These are phyloP conservation scores for Hypoxylon sp. DNA, from an alignment of 2,329 filamentous ascomycete species.

Conservation along the genomic window DNA sequence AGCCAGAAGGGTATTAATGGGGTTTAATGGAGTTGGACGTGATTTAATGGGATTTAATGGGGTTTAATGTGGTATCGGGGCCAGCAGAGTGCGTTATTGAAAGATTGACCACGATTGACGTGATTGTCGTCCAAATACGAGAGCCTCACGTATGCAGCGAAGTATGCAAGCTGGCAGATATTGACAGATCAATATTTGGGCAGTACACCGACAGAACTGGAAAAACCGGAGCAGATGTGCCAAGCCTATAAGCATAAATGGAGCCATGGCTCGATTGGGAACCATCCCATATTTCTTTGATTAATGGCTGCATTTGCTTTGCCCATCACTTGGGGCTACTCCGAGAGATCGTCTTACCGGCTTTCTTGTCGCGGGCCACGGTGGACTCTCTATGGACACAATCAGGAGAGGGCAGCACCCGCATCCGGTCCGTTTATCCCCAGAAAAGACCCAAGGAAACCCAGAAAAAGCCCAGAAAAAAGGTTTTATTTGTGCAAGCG, in stretches of 20 bases:
- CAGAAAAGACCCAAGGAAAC: slow-evolving; percentile 23
- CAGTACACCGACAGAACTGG: slow-evolving; percentile 38
- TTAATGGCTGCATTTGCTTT: slow-evolving; percentile 35
- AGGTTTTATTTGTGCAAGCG: slow-evolving; percentile 31
- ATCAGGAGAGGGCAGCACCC: slow-evolving; percentile 35
- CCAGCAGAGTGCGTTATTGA: slow-evolving; percentile 21
- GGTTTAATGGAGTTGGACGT: slow-evolving; percentile 4
- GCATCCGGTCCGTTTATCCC: slow-evolving; percentile 46
- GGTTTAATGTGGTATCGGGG: slow-evolving; percentile 12
- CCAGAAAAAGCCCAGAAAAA: slow-evolving; percentile 28
- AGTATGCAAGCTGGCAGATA: slow-evolving; percentile 31
- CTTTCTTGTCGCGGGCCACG: slow-evolving; percentile 33
- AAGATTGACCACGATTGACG: slow-evolving; percentile 42
- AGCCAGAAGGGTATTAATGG: slow-evolving; percentile 29
- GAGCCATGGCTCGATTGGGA: slow-evolving; percentile 38
- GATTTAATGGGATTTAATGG: too few relatives aligned
- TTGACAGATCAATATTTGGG: slow-evolving; percentile 11
- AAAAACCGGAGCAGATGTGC: slow-evolving; percentile 42
- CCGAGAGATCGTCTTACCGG: slow-evolving; percentile 41
- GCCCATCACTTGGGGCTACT: slow-evolving; percentile 29
- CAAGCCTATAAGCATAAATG: slow-evolving; percentile 42
- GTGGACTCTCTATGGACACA: slow-evolving; percentile 29
- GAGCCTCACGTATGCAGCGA: slow-evolving; percentile 28
- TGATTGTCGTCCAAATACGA: slow-evolving; percentile 45
- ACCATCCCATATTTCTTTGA: slow-evolving; percentile 40